These are phyloP conservation scores for Candida bentonensis DNA, from an alignment of 805 yeast species.

Conservation along the genomic window DNA sequence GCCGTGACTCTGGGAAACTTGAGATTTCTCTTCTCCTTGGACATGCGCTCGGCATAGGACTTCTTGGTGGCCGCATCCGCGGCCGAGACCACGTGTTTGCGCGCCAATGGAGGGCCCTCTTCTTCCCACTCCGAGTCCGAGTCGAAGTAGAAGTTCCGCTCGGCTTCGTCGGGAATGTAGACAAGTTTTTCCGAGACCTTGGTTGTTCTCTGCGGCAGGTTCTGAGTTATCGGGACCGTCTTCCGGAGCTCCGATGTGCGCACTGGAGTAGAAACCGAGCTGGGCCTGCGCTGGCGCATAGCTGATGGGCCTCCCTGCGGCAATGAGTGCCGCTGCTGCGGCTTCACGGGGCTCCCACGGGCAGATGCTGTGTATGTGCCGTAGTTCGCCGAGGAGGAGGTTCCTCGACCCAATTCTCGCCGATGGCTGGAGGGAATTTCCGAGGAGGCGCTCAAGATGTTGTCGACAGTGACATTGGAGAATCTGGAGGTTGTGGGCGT, in stretches of 20 bases:
- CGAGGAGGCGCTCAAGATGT: slow-evolving; percentile 59
- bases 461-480: slow-evolving; percentile 70
- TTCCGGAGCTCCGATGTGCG: background rate
- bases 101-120: slow-evolving; percentile 13
- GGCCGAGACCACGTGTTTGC: slow-evolving; percentile 5
- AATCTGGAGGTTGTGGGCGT: slow-evolving; percentile 28
- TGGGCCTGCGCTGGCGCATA: background rate
- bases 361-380: background rate
- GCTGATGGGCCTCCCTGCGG: too few species aligned
- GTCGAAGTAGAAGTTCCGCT: slow-evolving; percentile 8
- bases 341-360: background rate
- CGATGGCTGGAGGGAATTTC: slow-evolving; percentile 79
- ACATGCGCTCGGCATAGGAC: slow-evolving; percentile 23
- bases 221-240: slow-evolving; percentile 6
- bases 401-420: slow-evolving; percentile 13
- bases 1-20: slow-evolving; percentile 82
- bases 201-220: slow-evolving; percentile 44
- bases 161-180: slow-evolving; percentile 47
- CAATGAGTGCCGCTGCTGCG: background rate
- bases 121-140: slow-evolving; percentile 15
- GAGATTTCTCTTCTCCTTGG: slow-evolving; percentile 38
- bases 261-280: background rate
- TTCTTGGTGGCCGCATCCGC: slow-evolving; percentile 5
- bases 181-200: slow-evolving; percentile 79
- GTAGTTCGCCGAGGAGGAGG: slow-evolving; percentile 18